Base-by-base conservation (phyloP, 305 asterid genomes). In the Fraxinus sp. region DNA sequence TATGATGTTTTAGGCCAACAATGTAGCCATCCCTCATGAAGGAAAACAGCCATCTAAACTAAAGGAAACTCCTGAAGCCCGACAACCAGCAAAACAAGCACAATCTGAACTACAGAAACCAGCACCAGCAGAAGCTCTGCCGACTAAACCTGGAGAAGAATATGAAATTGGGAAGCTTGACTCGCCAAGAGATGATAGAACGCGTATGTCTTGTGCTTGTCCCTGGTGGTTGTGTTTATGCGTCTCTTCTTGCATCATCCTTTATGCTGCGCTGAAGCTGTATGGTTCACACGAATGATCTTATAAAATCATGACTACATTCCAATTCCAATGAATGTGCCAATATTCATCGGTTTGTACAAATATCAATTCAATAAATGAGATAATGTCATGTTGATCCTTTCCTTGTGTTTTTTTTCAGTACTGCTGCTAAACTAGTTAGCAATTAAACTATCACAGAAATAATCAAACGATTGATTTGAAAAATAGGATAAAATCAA, bases 201-300 rank as follows among this genome's bases (percentile, higher is more conserved):
- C 82, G 46, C 85, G 73, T 3, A 3, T 84, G 14, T 83, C 91
- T 0, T 91, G 89, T 62, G 87, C 89, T 7, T 71, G 83, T 52
- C 87, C 84, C 16, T 89, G 91, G 74, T 66, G 74, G 94, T 57
- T 89, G 73, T 89, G 89, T 77, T 81, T 89, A 32, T 87, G 91
- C 78, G 81, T 90, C 80, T 86, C 92, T 36, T 85, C 90, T 78
- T 86, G 93, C 16, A 77, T 89, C 46, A 76, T 92, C 26, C 59
- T 92, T 37, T 92, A 92, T 83, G 87, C 93, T 22, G 8, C 86
- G 82, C 39, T 92, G 74, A 92, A 89, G 89, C 55, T 88, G 59
- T 89, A 87, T 52, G 88, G 85, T 46, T 28, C 74, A 59, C 78
- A 82, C 84, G 83, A 90, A 24, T 90, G 88, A 90, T 10, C 36